Base-by-base conservation (phyloP, 139 green algal genomes). In the Micractinium conductrix region DNA sequence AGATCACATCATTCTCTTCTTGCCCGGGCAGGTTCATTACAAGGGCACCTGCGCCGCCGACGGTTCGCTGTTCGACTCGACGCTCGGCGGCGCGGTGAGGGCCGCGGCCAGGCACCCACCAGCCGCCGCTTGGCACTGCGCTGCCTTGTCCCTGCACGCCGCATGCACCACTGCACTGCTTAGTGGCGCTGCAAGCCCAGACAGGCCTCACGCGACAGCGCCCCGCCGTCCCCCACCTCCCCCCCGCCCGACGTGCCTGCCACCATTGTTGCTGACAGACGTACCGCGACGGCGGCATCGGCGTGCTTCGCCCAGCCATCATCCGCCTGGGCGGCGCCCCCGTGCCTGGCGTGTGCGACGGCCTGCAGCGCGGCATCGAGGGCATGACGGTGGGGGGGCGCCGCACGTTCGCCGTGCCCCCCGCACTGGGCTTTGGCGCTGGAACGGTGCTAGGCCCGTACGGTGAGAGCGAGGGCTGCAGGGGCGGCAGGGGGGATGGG, bases 51-150 rank as follows among this genome's bases (percentile, higher is more conserved):
- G 86, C 33, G 58, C 40, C 5, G 68, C 24, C 5, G 83, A 71
- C 30, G 84, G 86, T 7, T n/a, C 80, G 28, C 76, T 92, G 17
- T 92, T 92, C 55, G 89, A 92, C 65, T 88, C 79, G 44, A 92
- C 89, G 0, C 84, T 83, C 0, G 89, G 89, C 17, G 89, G 87
- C 5, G 33, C 87, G 81, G 88, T 92, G 55, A 19, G 35, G 28
- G 44, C 0, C 12, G 44, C 38, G 68, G 70, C 24, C 22, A n/a
- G n/a, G n/a, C n/a, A n/a, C n/a, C n/a, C n/a, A n/a, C n/a, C n/a
- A n/a, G n/a, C n/a, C n/a, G n/a, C n/a, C n/a, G n/a, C n/a, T n/a
- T n/a, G n/a, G n/a, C n/a, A n/a, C n/a, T n/a, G n/a, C n/a, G n/a
- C n/a, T n/a, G 16, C 68, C 38, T 50, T 50, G 7, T 45, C 17